phyloP scores from a whole-genome alignment of 1,139 yeast species.

The Lodderomyces margitis region DNA sequence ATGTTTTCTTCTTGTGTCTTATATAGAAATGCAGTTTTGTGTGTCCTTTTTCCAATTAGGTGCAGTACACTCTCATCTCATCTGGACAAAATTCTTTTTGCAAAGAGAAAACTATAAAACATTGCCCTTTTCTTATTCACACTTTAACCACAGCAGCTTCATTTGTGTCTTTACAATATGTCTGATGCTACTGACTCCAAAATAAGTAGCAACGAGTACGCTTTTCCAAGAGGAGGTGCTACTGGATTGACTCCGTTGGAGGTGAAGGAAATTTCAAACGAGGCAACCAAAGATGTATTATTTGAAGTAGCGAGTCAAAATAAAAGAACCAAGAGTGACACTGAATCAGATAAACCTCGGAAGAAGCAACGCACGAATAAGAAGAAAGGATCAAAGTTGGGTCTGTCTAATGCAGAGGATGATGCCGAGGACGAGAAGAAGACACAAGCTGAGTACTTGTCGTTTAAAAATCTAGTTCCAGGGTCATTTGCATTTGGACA shows the following conservation, averaged over 20 bases:
- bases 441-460: conserved; percentile 57
- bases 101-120: neutral
- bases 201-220: conserved; percentile 53
- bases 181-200: conserved; percentile 18
- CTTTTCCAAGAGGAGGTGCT: conserved; percentile 96
- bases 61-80: conserved; percentile 7
- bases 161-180: conserved; percentile 12
- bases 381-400: conserved; percentile 32
- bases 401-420: conserved; percentile 19
- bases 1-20: neutral
- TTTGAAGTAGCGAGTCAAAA: conserved; percentile 49
- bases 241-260: conserved; percentile 85
- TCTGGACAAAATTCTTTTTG: neutral
- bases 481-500: conserved; percentile 82
- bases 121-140: neutral
- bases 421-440: conserved; percentile 25
- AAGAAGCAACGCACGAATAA: conserved; percentile 27
- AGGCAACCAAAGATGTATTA: conserved; percentile 84
- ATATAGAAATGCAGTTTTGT: no score
- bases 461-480: conserved; percentile 58
- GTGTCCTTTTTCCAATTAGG: no score
- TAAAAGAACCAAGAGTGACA: conserved; percentile 29
- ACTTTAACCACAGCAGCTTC: neutral
- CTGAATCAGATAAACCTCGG: conserved; percentile 24
- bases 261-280: conserved; percentile 87